Evolutionary conservation across 306 rosid species (phyloP), one percentile per base, ranked within the genome.

Genomic region (Boehmeria nivea): DNA sequence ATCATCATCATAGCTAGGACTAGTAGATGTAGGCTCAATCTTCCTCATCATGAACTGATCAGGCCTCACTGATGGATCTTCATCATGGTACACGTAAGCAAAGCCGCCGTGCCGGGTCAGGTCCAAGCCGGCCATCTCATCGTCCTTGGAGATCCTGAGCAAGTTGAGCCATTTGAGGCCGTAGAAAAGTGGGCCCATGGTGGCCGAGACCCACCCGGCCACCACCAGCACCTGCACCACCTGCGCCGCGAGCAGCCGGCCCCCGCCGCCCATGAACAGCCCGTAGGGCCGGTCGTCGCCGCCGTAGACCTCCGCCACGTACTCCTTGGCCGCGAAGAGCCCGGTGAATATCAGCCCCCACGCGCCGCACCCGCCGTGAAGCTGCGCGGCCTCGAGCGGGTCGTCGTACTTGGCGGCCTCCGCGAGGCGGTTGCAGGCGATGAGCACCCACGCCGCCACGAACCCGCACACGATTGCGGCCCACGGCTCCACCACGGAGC

Each of bases 331-430:
- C 0, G 94, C 94, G 5, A 88, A 82, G 46, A 88, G 14, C 1
- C 94, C 90, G 0, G 94, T 88, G 68, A 84, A 88, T 31, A 88
- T 7, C 2, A 88, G 21, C 0, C 96, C 96, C 94, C 90, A 88
- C 47, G 86, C 82, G 6, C 96, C 94, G 8, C 96, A 88, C 22
- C 94, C 94, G 0, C 94, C 94, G 59, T 88, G 96, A 0, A 88
- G 71, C 26, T 88, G 94, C 19, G 90, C 88, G 6, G 94, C 96
- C 67, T 88, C 96, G 1, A 88, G 40, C 0, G 94, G 96, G 26
- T 84, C 94, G 11, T 88, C 94, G 45, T 77, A 88, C 42, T 72
- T 64, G 1, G 71, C 1, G 54, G 19, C 76, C 37, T 43, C 79
- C 0, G 96, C 94, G 1, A 77, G 12, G 58, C 42, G 64, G 65